A percentile compares a stretch with the other conserved stretches of the same genome.
phyloP scores from a whole-genome alignment of 129 eudicot genomes.

The Mikania micrantha region DNA sequence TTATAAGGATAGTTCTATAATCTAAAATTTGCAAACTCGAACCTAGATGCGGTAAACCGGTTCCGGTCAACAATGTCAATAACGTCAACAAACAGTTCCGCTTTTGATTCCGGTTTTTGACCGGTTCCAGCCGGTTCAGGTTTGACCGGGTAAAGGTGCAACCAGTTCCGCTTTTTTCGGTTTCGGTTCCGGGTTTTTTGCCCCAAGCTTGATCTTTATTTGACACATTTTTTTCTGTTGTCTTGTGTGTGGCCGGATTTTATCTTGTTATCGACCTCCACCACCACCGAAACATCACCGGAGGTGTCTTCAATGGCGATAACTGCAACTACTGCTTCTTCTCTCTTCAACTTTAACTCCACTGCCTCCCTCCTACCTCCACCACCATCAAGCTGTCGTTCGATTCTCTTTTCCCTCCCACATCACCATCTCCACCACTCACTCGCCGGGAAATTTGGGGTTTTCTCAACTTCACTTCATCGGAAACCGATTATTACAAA shows the following conservation, averaged over 20 bases:
- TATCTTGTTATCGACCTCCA: constrained; percentile 11
- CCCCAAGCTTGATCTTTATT: neutral
- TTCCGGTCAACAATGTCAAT: too few species aligned
- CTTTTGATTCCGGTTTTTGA: too few species aligned
- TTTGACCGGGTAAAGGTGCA: too few species aligned
- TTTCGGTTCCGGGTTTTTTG: too few species aligned
- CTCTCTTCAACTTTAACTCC: neutral
- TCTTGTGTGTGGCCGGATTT: neutral
- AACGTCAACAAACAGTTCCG: too few species aligned
- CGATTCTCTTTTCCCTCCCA: constrained; percentile 13
- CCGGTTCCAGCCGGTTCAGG: too few species aligned
- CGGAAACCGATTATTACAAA: constrained; percentile 4
- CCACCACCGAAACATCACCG: constrained; percentile 17
- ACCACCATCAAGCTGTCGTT: neutral
- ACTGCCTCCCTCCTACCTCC: neutral
- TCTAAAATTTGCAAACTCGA: too few species aligned
- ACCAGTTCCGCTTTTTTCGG: too few species aligned
- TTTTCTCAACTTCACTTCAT: neutral
- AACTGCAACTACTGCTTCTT: neutral
- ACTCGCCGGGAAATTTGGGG: neutral
- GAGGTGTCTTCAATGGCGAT: constrained; percentile 28
- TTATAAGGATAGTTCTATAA: too few species aligned
- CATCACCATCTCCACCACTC: neutral
- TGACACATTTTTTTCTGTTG: neutral
- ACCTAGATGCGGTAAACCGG: too few species aligned